Evolutionary conservation across 2,329 filamentous ascomycete species (phyloP).

Genomic region (Scorias spongiosa): DNA sequence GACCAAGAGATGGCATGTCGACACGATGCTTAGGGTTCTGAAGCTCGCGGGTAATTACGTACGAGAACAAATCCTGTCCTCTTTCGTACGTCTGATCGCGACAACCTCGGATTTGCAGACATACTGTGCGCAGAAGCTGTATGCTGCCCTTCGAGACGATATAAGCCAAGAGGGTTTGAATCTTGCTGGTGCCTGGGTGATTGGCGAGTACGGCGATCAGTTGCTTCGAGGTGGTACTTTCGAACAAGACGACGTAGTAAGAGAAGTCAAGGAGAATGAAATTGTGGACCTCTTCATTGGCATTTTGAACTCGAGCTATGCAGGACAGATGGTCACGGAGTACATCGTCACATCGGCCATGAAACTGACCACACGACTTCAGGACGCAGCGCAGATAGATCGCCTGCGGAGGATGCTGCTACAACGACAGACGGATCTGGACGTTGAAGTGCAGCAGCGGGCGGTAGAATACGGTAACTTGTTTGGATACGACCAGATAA

Average conservation of each 20-base stretch:
- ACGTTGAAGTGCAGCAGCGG: constrained; percentile 90
- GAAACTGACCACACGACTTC: constrained; percentile 82
- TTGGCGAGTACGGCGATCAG: constrained; percentile 89
- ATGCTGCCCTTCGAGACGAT: constrained; percentile 78
- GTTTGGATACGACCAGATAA: constrained; percentile 78
- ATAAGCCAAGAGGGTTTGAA: constrained; percentile 95
- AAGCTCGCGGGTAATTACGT: constrained; percentile 93
- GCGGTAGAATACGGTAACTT: constrained; percentile 91
- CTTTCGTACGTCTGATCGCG: constrained; percentile 87
- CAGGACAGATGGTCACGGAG: constrained; percentile 77
- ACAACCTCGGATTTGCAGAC: constrained; percentile 90
- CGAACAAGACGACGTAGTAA: constrained; percentile 81
- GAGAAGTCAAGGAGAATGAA: constrained; percentile 71
- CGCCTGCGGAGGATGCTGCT: constrained; percentile 66
- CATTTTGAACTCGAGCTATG: constrained; percentile 89
- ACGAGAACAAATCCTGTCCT: constrained; percentile 93
- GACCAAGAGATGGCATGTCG: constrained; percentile 96
- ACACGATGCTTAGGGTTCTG: constrained; percentile 89
- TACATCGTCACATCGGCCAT: constrained; percentile 92
- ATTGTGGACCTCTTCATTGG: constrained; percentile 83
- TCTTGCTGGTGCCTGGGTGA: constrained; percentile 88
- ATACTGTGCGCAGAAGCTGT: constrained; percentile 91
- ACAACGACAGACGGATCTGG: constrained; percentile 68
- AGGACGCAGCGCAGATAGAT: constrained; percentile 72
- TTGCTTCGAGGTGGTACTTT: constrained; percentile 81